These are phyloP conservation scores for Diplogelasinospora grovesii DNA, from an alignment of 495 filamentous ascomycete genomes.

Conservation along the genomic window DNA sequence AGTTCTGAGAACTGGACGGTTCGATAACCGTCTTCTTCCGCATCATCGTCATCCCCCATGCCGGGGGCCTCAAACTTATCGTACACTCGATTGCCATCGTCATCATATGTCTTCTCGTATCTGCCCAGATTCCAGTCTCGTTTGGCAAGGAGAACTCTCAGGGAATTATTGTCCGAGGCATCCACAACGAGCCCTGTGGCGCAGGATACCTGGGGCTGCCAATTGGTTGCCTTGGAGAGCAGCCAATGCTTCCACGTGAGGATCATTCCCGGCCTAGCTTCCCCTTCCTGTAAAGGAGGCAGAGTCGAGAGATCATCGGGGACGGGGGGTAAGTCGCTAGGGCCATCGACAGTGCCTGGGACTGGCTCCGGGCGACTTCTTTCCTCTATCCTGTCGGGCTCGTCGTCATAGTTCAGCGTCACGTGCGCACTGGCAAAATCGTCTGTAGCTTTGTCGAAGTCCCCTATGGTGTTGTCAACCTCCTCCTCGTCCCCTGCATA, in stretches of 20 bases:
- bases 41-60: constrained; percentile 31
- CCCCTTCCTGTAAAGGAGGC: constrained; percentile 43
- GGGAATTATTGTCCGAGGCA: constrained; percentile 34
- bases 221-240: constrained; percentile 66
- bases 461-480: constrained; percentile 26
- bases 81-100: constrained; percentile 37
- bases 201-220: constrained; percentile 66
- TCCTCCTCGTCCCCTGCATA: constrained; percentile 27
- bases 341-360: too few species aligned
- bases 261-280: constrained; percentile 56
- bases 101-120: constrained; percentile 39
- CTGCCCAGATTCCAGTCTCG: constrained; percentile 55
- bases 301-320: constrained; percentile 57
- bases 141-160: constrained; percentile 61
- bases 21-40: constrained; percentile 25
- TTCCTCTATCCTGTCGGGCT: constrained; percentile 22
- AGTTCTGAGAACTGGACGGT: constrained; percentile 33
- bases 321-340: constrained; percentile 57
- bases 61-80: constrained; percentile 42
- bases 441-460: constrained; percentile 12
- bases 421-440: constrained; percentile 22
- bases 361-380: too few species aligned
- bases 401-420: constrained; percentile 49
- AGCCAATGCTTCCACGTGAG: constrained; percentile 75
- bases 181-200: constrained; percentile 57